Evolutionary conservation across 2,329 filamentous ascomycete species (phyloP).

Genomic region (Pseudogymnoascus pannorum): DNA sequence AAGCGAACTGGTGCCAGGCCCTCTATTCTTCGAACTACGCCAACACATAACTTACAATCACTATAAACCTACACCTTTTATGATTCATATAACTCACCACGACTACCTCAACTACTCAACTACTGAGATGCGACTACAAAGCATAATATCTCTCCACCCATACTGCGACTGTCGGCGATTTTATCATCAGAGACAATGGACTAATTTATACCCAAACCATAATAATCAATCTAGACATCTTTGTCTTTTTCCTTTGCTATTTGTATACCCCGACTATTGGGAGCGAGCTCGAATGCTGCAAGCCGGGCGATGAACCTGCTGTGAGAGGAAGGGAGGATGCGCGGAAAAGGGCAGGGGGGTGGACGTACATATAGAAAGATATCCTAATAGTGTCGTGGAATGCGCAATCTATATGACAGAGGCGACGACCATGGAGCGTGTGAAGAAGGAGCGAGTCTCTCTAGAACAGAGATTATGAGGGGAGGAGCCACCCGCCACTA

Average conservation of each 20-base stretch:
- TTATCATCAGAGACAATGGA: neutral
- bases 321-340: neutral
- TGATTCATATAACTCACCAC: neutral
- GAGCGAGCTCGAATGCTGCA: neutral
- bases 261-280: conserved; percentile 1
- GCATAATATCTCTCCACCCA: neutral
- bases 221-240: neutral
- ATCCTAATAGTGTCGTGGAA: neutral
- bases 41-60: neutral
- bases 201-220: conserved; percentile 5
- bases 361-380: neutral
- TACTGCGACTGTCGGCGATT: neutral
- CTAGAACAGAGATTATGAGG: neutral
- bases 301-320: neutral
- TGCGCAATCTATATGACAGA: neutral
- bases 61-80: neutral
- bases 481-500: neutral
- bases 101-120: neutral
- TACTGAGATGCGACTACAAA: neutral
- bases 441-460: neutral
- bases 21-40: neutral
- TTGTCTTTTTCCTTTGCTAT: neutral
- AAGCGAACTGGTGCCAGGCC: neutral
- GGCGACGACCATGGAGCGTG: neutral
- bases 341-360: neutral